Evolutionary conservation across 768 basidiomycete genomes (phyloP).

Genomic region (Cystofilobasidium macerans): DNA sequence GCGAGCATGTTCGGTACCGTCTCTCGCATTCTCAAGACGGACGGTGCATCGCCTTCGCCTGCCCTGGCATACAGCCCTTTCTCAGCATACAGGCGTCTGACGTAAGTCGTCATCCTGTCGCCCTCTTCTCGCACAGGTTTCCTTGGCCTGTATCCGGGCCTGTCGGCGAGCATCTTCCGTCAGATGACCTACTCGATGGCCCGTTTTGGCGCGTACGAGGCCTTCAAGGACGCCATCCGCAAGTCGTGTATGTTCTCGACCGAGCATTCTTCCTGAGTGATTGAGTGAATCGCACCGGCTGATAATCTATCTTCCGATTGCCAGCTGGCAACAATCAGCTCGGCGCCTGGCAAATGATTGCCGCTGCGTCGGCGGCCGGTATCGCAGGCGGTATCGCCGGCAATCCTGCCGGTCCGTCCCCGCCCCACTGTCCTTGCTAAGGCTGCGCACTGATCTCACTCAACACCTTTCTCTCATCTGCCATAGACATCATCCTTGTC

Average conservation of each 20-base stretch:
- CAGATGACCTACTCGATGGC: conserved; percentile 26
- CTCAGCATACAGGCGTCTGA: neutral
- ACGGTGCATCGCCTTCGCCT: conserved; percentile 8
- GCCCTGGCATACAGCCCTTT: neutral
- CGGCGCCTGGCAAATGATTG: conserved; percentile 15
- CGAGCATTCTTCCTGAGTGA: neutral
- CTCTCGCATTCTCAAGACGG: neutral
- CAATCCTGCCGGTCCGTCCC: conserved; percentile 23
- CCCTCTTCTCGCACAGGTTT: neutral
- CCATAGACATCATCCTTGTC: conserved; percentile 43
- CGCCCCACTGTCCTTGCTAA: neutral
- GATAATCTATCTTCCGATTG: no score
- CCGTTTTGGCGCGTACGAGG: conserved; percentile 26
- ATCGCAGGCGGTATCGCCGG: conserved; percentile 25
- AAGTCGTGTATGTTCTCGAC: neutral
- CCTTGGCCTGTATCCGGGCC: conserved; percentile 20
- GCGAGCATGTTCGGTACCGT: conserved; percentile 9
- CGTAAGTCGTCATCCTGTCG: no score
- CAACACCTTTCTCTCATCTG: neutral
- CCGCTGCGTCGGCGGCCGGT: conserved; percentile 19
- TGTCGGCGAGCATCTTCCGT: conserved; percentile 22
- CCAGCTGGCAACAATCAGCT: conserved; percentile 11
- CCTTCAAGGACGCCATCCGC: conserved; percentile 18
- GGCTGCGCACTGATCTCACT: neutral
- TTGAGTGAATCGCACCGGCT: neutral